These are phyloP conservation scores for Gossypium sturtianum DNA, from an alignment of 345 rosid species.

Conservation along the genomic window DNA sequence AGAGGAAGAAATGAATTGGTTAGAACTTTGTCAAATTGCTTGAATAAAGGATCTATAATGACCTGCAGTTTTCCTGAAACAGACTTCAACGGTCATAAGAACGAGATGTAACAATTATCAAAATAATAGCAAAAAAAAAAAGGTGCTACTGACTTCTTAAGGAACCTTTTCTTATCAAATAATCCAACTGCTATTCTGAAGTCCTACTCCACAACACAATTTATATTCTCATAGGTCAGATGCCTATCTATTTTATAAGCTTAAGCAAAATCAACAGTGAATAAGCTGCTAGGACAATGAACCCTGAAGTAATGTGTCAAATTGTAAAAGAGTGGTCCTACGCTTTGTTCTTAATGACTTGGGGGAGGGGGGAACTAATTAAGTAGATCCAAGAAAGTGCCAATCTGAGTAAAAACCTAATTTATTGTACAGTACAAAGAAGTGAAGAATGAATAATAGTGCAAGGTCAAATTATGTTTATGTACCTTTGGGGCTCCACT, in stretches of 20 bases:
- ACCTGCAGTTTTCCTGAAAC: neutral
- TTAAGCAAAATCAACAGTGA: neutral
- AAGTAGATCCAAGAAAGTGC: neutral
- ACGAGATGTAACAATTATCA: neutral
- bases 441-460: constrained; percentile 1
- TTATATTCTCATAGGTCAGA: neutral
- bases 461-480: neutral
- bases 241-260: neutral
- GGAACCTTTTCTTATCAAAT: constrained; percentile 1
- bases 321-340: neutral
- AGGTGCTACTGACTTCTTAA: neutral
- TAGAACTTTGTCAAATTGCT: constrained; percentile 7
- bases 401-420: neutral
- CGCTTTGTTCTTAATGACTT: neutral
- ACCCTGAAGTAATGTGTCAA: neutral
- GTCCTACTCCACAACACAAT: neutral
- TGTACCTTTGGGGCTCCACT: constrained; percentile 94
- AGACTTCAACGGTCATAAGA: neutral
- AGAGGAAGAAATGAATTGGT: constrained; percentile 1
- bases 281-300: neutral
- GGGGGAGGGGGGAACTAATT: neutral
- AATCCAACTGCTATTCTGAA: neutral
- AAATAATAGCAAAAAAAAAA: neutral
- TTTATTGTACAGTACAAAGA: neutral
- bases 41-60: neutral